Base-by-base conservation (phyloP, 768 basidiomycete species). In the Suillus luteus region DNA sequence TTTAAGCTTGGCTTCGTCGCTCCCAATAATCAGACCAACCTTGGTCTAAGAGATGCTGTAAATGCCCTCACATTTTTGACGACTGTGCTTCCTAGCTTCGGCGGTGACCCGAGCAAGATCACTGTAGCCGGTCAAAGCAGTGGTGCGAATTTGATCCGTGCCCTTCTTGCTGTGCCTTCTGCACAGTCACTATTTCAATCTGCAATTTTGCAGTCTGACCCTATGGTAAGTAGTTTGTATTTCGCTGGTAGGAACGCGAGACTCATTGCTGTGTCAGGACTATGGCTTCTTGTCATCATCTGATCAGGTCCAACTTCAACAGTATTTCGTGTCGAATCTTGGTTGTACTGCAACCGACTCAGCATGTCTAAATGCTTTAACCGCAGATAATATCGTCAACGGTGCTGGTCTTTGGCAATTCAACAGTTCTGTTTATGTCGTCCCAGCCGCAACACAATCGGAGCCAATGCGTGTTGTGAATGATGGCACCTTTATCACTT, bases 191-290 rank as follows among this genome's bases (percentile, higher is more conserved):
- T 94, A 58, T 96, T 96, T 81, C 79, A 83, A 63, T 89, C 84
- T 59, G 91, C 88, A 0, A 93, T 94, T 63, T 71, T 95, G 22
- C 93, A 96, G 61, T 94, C 92, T 0, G 95, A 95, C 70, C 91
- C 94, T 2, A 91, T 95, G 86, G 92, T 90, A 68, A 63, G 82
- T 70, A 24, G 1, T 57, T 2, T 52, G 4, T 38, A 57, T 33
- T 48, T 38, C 44, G 4, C 62, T 8, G 6, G 33, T 37, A 54
- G 40, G 12, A 46, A 31, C 19, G 14, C 7, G 43, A 33, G 22
- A 37, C 61, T 43, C 57, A 67, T 65, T 43, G 43, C 40, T 63
- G 38, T 17, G 52, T 5, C 65, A 92, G 91, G 82, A 89, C 72
- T 93, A 84, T 69, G 92, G 92, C 6, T 89, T 93, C 72, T 77